Evolutionary conservation across 192 early-diverging fungal species (phyloP), one percentile per base, ranked within the genome.

Genomic region (Jimgerdemannia flammicorona): DNA sequence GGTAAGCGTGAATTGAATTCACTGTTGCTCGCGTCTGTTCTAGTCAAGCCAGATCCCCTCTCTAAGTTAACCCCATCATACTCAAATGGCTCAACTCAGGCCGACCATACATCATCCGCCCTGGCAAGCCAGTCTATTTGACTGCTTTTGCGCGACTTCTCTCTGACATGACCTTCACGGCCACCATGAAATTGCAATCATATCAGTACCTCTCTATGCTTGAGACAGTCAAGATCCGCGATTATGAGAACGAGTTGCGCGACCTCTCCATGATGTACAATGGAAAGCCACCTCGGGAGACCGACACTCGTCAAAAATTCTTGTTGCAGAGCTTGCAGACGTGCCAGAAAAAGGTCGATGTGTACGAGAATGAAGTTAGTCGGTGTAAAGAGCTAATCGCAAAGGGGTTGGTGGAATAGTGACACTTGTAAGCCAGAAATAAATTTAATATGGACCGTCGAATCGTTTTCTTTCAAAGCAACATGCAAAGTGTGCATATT

Each of bases 41-140:
- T 29, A 29, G 29, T 29, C 18, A 19, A 4, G 49, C 80, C n/a
- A 68, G 11, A 77, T n/a, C 20, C 59, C 41, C 69, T 17, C 43
- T 49, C 68, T 79, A 29, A 29, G 44, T 67, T 7, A 20, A 44
- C 20, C 4, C 29, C 29, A 29, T 29, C 29, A 29, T 29, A 29
- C 29, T 29, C 29, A 29, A 65, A 65, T 65, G 64, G 64, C 14
- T 29, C 29, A 29, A 29, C 29, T 29, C 78, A 92, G 94, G 95
- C 54, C 91, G 96, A 39, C 95, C 97, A 40, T 84, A 88, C 70
- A 77, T 78, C n/a, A 91, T 99, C 63, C 84, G 87, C 41, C 88
- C 95, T 3, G 94, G 93, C 10, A 91, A 95, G 20, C 98, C 96
- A 2, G 87, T 99, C 4, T 96, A 90, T 76, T 80, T 85, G 39